Evolutionary conservation across 2,329 filamentous ascomycete species (phyloP).

Genomic region (Monilinia laxa): DNA sequence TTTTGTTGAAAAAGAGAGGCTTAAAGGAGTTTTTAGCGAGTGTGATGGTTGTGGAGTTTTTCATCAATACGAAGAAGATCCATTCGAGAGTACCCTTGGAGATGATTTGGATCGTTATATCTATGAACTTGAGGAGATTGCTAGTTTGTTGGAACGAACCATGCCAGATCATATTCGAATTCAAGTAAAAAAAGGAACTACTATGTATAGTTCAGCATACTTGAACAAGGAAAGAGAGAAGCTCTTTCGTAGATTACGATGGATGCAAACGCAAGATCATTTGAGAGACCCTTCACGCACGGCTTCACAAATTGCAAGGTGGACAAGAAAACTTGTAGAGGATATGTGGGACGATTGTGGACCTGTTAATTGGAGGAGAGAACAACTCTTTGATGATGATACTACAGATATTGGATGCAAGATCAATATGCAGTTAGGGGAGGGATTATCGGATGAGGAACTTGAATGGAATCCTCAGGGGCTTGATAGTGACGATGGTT

Average conservation of each 20-base stretch:
- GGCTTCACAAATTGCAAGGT: slow-evolving; percentile 1
- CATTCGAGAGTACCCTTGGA: slow-evolving; percentile 1
- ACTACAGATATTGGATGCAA: slow-evolving; percentile 5
- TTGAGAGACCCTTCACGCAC: slow-evolving; percentile 4
- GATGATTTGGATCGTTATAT: slow-evolving; percentile 21
- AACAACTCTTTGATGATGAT: slow-evolving; percentile 9
- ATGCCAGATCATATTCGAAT: slow-evolving; percentile 19
- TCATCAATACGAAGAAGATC: slow-evolving; percentile 20
- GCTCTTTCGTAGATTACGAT: slow-evolving; percentile 20
- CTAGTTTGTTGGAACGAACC: slow-evolving; percentile 6
- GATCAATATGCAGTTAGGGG: slow-evolving; percentile 12
- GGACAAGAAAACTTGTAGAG: slow-evolving; percentile 17
- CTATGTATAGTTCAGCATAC: slow-evolving; percentile 20
- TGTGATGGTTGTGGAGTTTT: slow-evolving; percentile 13
- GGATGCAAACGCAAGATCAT: slow-evolving; percentile 18
- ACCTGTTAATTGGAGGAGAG: neutral
- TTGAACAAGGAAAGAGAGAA: neutral
- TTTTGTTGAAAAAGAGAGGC: slow-evolving; percentile 18
- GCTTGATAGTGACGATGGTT: neutral
- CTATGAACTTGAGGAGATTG: slow-evolving; percentile 20
- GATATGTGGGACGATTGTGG: slow-evolving; percentile 18
- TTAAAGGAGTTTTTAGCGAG: slow-evolving; percentile 10
- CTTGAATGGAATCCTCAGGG: neutral
- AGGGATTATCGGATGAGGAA: neutral
- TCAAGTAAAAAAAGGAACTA: slow-evolving; percentile 9